These are phyloP conservation scores for Fusarium domesticum DNA, from an alignment of 2,329 filamentous ascomycete species.

Conservation along the genomic window DNA sequence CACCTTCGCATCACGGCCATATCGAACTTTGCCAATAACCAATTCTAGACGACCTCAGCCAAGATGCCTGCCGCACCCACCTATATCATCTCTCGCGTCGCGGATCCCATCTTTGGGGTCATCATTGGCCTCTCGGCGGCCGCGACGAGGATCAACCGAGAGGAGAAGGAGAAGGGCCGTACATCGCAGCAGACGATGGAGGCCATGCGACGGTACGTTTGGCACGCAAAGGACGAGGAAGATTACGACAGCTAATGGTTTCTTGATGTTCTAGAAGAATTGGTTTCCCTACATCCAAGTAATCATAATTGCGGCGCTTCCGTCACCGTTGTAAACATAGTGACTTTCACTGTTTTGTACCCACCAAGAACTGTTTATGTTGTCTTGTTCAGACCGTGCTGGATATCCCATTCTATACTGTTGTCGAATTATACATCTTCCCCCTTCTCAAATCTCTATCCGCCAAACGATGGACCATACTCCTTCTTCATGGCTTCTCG, in stretches of 20 bases:
- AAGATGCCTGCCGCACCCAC: slow-evolving; percentile 50
- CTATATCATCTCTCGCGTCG: slow-evolving; percentile 59
- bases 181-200: slow-evolving; percentile 50
- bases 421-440: slow-evolving; percentile 14
- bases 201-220: slow-evolving; percentile 41
- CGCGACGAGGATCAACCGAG: slow-evolving; percentile 56
- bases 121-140: slow-evolving; percentile 56
- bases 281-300: slow-evolving; percentile 25
- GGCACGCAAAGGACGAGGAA: not conserved
- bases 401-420: slow-evolving; percentile 8
- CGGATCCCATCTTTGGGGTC: slow-evolving; percentile 58
- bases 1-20: slow-evolving; percentile 1
- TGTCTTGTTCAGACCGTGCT: not conserved
- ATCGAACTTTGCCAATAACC: not conserved
- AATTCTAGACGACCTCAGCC: slow-evolving; percentile 3
- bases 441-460: slow-evolving; percentile 25
- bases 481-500: slow-evolving; percentile 68
- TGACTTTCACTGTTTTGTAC: not conserved
- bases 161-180: slow-evolving; percentile 57
- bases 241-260: slow-evolving; percentile 7
- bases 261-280: slow-evolving; percentile 27
- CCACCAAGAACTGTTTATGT: not conserved
- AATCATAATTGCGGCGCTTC: slow-evolving; percentile 10
- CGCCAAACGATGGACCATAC: slow-evolving; percentile 52
- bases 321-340: not conserved